Evolutionary conservation across 208 protist species (phyloP).

Genomic region (Leishmania guyanensis): DNA sequence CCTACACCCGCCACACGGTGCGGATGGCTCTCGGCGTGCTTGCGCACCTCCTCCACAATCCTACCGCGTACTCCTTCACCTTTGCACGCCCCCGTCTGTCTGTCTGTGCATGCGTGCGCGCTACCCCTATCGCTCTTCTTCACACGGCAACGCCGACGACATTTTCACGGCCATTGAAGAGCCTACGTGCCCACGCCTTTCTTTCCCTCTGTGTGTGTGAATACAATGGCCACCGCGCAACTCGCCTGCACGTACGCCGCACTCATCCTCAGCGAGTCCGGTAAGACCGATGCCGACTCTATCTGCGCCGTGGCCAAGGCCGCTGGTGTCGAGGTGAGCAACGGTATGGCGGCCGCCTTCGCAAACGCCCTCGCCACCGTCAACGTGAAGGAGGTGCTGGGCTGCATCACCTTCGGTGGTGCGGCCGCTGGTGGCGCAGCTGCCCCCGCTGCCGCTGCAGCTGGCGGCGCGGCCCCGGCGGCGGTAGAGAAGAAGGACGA

Average conservation of each 20-base stretch:
- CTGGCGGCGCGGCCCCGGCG: slow-evolving; percentile 35
- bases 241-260: slow-evolving; percentile 95
- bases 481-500: slow-evolving; percentile 65
- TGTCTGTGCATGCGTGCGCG: neutral
- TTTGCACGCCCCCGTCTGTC: too few relatives aligned
- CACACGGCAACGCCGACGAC: neutral
- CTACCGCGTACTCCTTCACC: too few relatives aligned
- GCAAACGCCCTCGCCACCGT: slow-evolving; percentile 55
- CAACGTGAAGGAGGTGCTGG: slow-evolving; percentile 63
- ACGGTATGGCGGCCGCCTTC: slow-evolving; percentile 76
- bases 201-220: neutral
- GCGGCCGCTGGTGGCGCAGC: slow-evolving; percentile 43
- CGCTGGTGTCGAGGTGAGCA: slow-evolving; percentile 75
- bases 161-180: neutral
- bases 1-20: slow-evolving; percentile 20
- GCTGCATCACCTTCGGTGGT: slow-evolving; percentile 78
- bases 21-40: slow-evolving; percentile 51
- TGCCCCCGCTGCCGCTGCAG: slow-evolving; percentile 21
- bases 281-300: slow-evolving; percentile 73
- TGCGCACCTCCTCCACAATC: too few relatives aligned
- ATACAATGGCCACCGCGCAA: slow-evolving; percentile 54
- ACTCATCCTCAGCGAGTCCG: slow-evolving; percentile 93
- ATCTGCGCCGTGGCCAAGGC: slow-evolving; percentile 76
- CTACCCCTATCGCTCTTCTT: too few relatives aligned
- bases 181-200: neutral